Evolutionary conservation across 108 stramenopile genomes (phyloP), one percentile per base, ranked within the genome.

Genomic region (Skeletonema costatum): DNA sequence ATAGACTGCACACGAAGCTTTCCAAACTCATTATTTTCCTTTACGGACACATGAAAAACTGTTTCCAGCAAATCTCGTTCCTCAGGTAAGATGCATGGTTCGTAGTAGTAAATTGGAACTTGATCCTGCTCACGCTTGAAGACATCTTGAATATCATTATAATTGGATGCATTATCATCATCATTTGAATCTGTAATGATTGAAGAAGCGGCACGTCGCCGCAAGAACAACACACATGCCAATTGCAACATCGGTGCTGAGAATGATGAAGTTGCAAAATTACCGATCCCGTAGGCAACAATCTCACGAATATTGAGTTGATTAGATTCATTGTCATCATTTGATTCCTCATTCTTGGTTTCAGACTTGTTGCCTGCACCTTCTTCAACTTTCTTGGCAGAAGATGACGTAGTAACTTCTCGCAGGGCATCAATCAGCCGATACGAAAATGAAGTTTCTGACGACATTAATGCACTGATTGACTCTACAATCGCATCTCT

Each of bases 261-360:
- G 25, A 56, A 13, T 41, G 67, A 67, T 66, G 58, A 48, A 5
- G 30, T 29, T 42, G 79, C 67, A 72, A 85, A 85, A 64, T 85
- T 77, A 11, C 84, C 84, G 42, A 85, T 81, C 33, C 84, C 84
- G 50, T 85, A 85, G 1, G 76, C 80, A 25, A 85, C 84, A 38
- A 85, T 85, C 67, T 85, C 81, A 8, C 46, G 32, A 11, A 84
- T 58, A 60, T 66, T 41, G 10, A 80, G 50, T 16, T 50, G 25
- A 32, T 9, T 4, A 44, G 8, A 56, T 17, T 32, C 29, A 25
- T 13, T 19, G 67, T 56, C 32, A 11, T 74, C 48, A 29, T 72
- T 29, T 5, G 5, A 70, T 51, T 32, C 6, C 3, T 31, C 66
- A 39, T 25, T 29, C 30, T 33, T 19, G 13, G 7, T 14, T 8